Base-by-base conservation (phyloP, 2,329 filamentous ascomycete species). In the Colletotrichum endophyticum region DNA sequence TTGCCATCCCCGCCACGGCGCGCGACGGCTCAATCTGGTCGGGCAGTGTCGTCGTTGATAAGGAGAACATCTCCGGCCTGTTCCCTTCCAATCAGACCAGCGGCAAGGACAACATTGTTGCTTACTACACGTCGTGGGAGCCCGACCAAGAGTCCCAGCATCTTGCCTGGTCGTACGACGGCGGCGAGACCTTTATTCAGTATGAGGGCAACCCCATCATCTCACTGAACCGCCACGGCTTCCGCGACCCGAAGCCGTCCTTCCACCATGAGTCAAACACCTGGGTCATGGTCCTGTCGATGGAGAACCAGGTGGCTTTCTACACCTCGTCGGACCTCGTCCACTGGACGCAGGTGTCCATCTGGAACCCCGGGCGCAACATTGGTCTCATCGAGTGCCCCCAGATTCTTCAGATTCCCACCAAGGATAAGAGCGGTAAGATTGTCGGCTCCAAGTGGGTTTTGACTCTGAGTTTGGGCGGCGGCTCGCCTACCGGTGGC, bases 181-280 rank as follows among this genome's bases (percentile, higher is more conserved):
- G 89, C 15, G 92, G 92, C 9, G 92, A 91, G 80, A 91, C 88
- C 0, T 94, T 94, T 78, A 87, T 86, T 62, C 89, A 90, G 56
- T 94, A 93, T 76, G 84, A 85, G 2, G 81, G 82, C 6, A 94
- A 94, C 76, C 92, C 92, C 2, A 90, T 94, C 19, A 89, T 94
- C 59, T 82, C 86, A 77, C 88, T 89, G 80, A 86, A 86, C 73
- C 87, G 89, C 22, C 86, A 83, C 8, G 88, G 92, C 77, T 94
- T 94, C 84, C 90, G 92, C 28, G 92, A 94, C 78, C 92, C 93
- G 2, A 92, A 94, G 79, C 91, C 94, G 3, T 86, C 92, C 61
- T 91, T 91, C 86, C 89, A 92, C 77, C 83, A 87, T 3, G 80
- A 88, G 36, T 71, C 57, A 8, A 62, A 77, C 5, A 83, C 86